Base-by-base conservation (phyloP, 306 rosid species). In the Glycine soja region DNA sequence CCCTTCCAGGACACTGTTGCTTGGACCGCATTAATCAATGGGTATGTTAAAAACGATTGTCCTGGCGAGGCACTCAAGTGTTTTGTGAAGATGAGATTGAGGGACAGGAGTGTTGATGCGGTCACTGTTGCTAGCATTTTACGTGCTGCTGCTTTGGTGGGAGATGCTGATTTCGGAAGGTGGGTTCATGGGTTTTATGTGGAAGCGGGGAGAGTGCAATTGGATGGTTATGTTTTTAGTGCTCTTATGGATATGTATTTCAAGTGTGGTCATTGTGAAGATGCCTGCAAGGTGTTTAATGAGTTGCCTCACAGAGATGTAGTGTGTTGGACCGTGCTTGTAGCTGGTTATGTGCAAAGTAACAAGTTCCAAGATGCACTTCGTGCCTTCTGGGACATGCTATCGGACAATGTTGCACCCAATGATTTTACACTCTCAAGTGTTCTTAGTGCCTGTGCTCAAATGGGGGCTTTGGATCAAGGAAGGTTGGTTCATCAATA, bases 181-280 rank as follows among this genome's bases (percentile, higher is more conserved):
- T 81, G 84, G 83, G 79, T 87, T 73, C 90, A 84, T 47, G 84
- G 90, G 15, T 84, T 84, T 81, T 84, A 84, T n/a, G 78, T 87
- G 42, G 73, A 3, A 54, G 72, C 86, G 1, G 84, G 84, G 34
- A 84, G 88, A 78, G 86, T 87, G 76, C 13, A 4, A 4, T 15
- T 65, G 82, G 90, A 87, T 74, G 74, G 70, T 69, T 81, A 82
- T 56, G 53, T 87, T 68, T 79, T 70, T 42, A 81, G 79, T 70
- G 82, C 87, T 43, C 86, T 87, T 4, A 71, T 81, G 46, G 86
- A 87, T 77, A 81, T 87, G 86, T 87, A 87, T 12, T 62, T 77
- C 34, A 87, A 81, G 75, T 87, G 87, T 10, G 84, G 77, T 63
- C 61, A 14, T 19, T 81, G 63, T 61, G 76, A 81, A 0, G 87